A percentile compares a stretch with the other conserved stretches of the same genome.
Evolutionary conservation across 164 flowering plant species (phyloP).

Genomic region (Umbellularia californica): DNA sequence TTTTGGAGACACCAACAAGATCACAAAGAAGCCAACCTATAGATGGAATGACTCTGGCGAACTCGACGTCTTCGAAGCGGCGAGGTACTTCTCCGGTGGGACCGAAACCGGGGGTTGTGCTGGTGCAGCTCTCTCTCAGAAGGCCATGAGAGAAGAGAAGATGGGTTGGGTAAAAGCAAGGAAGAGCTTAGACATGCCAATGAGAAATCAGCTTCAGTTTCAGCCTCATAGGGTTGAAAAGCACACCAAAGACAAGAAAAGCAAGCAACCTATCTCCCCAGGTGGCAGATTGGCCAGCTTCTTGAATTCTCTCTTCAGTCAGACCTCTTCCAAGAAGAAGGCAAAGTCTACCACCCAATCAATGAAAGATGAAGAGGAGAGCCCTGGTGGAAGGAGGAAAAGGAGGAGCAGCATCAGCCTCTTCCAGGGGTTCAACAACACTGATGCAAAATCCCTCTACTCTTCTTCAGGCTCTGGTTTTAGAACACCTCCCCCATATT

Average conservation of each 20-base stretch:
- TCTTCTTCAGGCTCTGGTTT: slow-evolving; percentile 49
- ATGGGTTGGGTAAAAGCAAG: slow-evolving; percentile 37
- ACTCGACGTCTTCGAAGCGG: slow-evolving; percentile 86
- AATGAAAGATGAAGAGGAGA: slow-evolving; percentile 43
- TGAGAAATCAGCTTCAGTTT: slow-evolving; percentile 18
- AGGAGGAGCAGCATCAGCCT: slow-evolving; percentile 39
- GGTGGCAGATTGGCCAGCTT: slow-evolving; percentile 45
- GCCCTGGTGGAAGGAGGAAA: slow-evolving; percentile 45
- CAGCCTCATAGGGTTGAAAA: slow-evolving; percentile 14
- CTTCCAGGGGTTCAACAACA: slow-evolving; percentile 15
- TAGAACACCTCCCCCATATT: slow-evolving; percentile 52
- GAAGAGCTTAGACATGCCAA: slow-evolving; percentile 60
- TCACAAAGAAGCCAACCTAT: slow-evolving; percentile 41
- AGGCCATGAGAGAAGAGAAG: slow-evolving; percentile 28
- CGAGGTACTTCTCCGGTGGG: slow-evolving; percentile 60
- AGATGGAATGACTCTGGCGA: slow-evolving; percentile 59
- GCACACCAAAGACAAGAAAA: slow-evolving; percentile 36
- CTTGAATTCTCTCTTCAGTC: slow-evolving; percentile 28
- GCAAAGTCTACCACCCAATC: slow-evolving; percentile 39
- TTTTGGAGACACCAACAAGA: slow-evolving; percentile 20
- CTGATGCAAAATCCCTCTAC: slow-evolving; percentile 16
- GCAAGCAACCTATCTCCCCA: slow-evolving; percentile 82
- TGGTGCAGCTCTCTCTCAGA: slow-evolving; percentile 14
- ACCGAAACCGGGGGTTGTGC: slow-evolving; percentile 19
- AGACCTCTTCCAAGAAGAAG: slow-evolving; percentile 70